Evolutionary conservation across 192 early-diverging fungal genomes (phyloP).

Genomic region (Coemansia sp.): DNA sequence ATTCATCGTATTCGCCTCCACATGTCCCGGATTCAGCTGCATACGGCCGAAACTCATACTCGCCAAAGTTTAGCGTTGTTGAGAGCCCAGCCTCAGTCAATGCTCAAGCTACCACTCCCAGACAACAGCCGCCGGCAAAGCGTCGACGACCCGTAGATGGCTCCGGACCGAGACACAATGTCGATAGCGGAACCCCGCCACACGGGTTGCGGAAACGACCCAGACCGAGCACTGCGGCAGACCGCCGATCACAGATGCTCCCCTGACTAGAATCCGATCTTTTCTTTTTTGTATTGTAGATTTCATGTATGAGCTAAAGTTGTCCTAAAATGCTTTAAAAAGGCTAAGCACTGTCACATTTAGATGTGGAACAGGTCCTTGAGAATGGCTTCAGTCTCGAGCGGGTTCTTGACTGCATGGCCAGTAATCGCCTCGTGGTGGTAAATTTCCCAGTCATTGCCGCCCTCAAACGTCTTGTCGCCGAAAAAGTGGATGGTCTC

Average conservation of each 20-base stretch:
- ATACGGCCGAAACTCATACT: slow-evolving; percentile 1
- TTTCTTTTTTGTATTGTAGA: too few species aligned
- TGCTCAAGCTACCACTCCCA: too few species aligned
- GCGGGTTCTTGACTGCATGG: slow-evolving; percentile 81
- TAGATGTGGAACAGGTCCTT: slow-evolving; percentile 70
- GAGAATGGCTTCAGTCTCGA: slow-evolving; percentile 79
- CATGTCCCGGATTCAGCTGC: slow-evolving; percentile 33
- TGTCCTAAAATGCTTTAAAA: too few species aligned
- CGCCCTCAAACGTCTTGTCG: slow-evolving; percentile 95
- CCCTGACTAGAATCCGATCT: background rate
- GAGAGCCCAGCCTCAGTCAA: slow-evolving; percentile 15
- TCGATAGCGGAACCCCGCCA: background rate
- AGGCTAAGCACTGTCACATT: background rate
- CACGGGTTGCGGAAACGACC: background rate
- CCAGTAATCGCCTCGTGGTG: slow-evolving; percentile 74
- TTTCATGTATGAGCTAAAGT: too few species aligned
- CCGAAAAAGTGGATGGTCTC: slow-evolving; percentile 96
- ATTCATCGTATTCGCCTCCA: slow-evolving; percentile 48
- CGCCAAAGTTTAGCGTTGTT: slow-evolving; percentile 32
- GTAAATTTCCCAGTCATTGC: slow-evolving; percentile 99
- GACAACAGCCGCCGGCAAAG: background rate
- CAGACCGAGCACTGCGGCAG: background rate
- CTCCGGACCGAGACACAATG: background rate
- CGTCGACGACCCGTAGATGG: slow-evolving; percentile 13
- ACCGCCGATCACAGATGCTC: background rate